Percentiles rank a stretch among this genome's conserved stretches.
Evolutionary conservation across 2,329 filamentous ascomycete species (phyloP).

Genomic region (Fusarium mangiferae): DNA sequence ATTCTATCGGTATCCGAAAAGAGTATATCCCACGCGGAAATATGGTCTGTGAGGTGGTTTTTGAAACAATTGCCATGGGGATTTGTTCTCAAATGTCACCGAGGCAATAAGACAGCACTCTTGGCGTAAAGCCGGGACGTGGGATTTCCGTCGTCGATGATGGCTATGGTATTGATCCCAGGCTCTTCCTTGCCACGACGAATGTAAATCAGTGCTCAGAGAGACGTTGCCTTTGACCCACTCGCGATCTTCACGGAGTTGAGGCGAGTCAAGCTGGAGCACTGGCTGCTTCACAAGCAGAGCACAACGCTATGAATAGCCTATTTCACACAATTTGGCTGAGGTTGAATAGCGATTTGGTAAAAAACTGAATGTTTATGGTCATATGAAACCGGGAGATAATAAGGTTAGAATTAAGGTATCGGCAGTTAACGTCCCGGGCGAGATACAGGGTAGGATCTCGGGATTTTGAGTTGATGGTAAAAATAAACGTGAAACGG

Average conservation of each 20-base stretch:
- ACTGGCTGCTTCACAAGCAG: not conserved
- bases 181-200: not conserved
- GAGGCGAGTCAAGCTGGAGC: slow-evolving; percentile 4
- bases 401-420: not conserved
- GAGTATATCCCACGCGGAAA: not conserved
- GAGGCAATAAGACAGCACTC: not conserved
- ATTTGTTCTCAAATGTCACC: not conserved
- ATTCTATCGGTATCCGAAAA: slow-evolving; percentile 2
- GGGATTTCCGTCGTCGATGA: not conserved
- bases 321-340: not conserved
- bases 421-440: not conserved
- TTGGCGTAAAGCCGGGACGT: not conserved
- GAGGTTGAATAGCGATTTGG: not conserved
- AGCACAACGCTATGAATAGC: not conserved
- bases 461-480: not conserved
- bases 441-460: not conserved
- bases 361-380: not conserved
- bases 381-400: not conserved
- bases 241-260: not conserved
- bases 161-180: not conserved
- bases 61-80: not conserved
- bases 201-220: not conserved
- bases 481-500: slow-evolving; percentile 22
- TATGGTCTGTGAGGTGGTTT: not conserved
- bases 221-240: not conserved